Evolutionary conservation across 345 rosid genomes (phyloP), one percentile per base, ranked within the genome.

Genomic region (Jatropha curcas): DNA sequence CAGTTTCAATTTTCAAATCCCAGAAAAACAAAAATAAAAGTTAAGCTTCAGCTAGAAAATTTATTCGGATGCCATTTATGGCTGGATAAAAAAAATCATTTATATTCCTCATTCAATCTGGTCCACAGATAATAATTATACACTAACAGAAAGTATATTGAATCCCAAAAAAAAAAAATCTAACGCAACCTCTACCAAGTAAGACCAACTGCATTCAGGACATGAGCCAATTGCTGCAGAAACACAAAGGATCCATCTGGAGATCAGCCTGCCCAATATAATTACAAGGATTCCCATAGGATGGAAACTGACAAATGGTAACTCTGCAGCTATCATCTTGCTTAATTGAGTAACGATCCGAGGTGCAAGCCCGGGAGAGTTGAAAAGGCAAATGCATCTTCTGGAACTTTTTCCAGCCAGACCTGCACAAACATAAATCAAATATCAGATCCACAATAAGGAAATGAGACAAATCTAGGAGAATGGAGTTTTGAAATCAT

Each of bases 401-500:
- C 43, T 22, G 37, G 56, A 45, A 30, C 45, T 37, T 63, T 70
- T 51, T 60, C 68, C 62, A 43, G 16, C 12, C 5, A 48, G 1
- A 48, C 53, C 53, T 14, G 53, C 53, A 14, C 1, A 17, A 48
- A 59, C 28, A 30, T 3, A 28, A 64, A 52, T 22, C 4, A 16
- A 1, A 14, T 1, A 25, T 70, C 78, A 77, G 25, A 70, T 60
- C 58, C 67, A 50, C 59, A 24, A 37, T 11, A 14, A 58, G 58
- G n/a, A 24, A 19, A 17, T 10, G 31, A 34, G 22, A 37, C 7
- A 12, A 53, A 65, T 27, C 12, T 25, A 19, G 41, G 60, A 11
- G 41, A 59, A 67, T 14, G 27, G 25, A 50, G 37, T 46, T 71
- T 4, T 68, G 31, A 62, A 77, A 68, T 72, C 65, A 61, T 76